Percentiles rank a stretch among this genome's conserved stretches.
These are phyloP conservation scores for Mucor lusitanicus DNA, from an alignment of 371 early-diverging fungal genomes.

Conservation along the genomic window DNA sequence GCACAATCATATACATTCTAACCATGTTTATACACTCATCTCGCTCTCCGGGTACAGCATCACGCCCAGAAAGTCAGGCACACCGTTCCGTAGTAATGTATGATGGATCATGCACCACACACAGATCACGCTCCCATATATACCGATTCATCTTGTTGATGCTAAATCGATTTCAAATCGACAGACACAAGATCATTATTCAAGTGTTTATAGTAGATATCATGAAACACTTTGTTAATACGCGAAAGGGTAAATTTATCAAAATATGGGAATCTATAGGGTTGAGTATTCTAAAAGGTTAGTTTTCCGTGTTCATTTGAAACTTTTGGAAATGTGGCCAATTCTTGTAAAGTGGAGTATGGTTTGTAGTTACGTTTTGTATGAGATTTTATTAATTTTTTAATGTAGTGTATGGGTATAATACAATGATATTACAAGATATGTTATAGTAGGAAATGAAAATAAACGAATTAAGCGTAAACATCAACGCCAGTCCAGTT, in stretches of 20 bases:
- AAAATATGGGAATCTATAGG: not conserved
- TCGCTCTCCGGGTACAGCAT: not conserved
- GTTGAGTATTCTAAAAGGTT: not conserved
- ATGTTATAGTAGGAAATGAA: not conserved
- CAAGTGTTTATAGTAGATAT: not conserved
- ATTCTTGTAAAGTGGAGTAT: not conserved
- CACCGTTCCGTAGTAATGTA: not conserved
- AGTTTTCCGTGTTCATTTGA: not conserved
- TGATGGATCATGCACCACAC: not conserved
- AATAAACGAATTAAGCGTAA: constrained; percentile 22
- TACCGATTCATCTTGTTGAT: not conserved
- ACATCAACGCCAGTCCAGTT: constrained; percentile 43
- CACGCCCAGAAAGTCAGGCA: not conserved
- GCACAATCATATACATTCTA: not conserved
- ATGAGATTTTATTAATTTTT: not conserved
- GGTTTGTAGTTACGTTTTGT: not conserved
- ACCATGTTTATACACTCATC: not conserved
- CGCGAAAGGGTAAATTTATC: not conserved
- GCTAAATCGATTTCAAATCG: not conserved
- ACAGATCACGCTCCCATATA: not conserved
- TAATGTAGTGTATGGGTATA: not conserved
- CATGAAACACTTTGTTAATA: not conserved
- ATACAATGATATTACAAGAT: constrained; percentile 2
- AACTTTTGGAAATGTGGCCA: not conserved
- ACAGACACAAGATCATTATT: not conserved